Evolutionary conservation across 805 yeast genomes (phyloP).

Genomic region (Starmerella bombicola): DNA sequence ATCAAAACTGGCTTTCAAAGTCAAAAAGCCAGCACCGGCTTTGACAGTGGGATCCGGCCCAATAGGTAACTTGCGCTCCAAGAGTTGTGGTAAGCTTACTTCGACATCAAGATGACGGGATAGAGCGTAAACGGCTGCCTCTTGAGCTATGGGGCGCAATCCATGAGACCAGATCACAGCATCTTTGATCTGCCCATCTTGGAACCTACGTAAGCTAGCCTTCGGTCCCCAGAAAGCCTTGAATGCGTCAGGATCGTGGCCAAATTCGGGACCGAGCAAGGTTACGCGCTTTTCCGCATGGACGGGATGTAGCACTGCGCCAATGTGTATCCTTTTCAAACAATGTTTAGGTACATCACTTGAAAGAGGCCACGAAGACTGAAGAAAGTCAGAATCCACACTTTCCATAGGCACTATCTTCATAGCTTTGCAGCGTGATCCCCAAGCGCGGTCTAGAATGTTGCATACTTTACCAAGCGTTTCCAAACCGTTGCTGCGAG

Average conservation of each 20-base stretch:
- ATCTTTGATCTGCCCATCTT: conserved; percentile 81
- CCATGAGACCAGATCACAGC: conserved; percentile 67
- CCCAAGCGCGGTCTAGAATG: conserved; percentile 18
- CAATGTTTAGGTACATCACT: conserved; percentile 13
- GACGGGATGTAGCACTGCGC: conserved; percentile 54
- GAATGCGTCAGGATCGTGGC: conserved; percentile 45
- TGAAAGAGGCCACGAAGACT: conserved; percentile 21
- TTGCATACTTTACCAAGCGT: conserved; percentile 2
- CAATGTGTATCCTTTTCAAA: conserved; percentile 32
- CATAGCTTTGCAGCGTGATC: conserved; percentile 12
- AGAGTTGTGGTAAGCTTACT: conserved; percentile 7
- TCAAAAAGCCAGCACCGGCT: conserved; percentile 20
- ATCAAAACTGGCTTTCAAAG: conserved; percentile 36
- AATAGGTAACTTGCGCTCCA: conserved; percentile 37
- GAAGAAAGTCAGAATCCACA: conserved; percentile 4
- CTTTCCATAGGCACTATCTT: conserved; percentile 1
- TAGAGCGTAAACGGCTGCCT: conserved; percentile 53
- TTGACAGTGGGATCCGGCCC: conserved; percentile 28
- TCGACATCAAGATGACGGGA: conserved; percentile 43
- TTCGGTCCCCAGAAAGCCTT: conserved; percentile 80
- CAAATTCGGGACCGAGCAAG: conserved; percentile 53
- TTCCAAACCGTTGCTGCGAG: not conserved
- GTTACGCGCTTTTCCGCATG: conserved; percentile 74
- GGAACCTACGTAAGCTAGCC: conserved; percentile 79
- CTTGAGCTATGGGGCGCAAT: conserved; percentile 49